Evolutionary conservation across 768 basidiomycete species (phyloP).

Genomic region (Trichaptum fuscoviolaceum): DNA sequence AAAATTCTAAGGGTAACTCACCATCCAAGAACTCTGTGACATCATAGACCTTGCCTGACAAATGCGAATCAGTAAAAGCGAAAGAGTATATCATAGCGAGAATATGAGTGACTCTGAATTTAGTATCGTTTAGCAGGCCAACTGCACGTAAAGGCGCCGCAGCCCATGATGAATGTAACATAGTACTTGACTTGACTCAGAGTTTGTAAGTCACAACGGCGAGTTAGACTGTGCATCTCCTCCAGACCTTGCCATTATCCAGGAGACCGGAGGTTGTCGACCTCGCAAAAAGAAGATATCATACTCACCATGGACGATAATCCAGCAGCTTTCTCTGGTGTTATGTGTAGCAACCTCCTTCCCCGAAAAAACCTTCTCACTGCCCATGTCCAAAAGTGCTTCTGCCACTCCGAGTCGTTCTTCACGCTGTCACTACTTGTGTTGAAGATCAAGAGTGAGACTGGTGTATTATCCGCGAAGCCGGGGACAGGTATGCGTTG

Average conservation of each 20-base stretch:
- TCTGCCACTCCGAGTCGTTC: background rate
- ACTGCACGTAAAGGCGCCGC: background rate
- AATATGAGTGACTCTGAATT: background rate
- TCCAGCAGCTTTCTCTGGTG: conserved; percentile 65
- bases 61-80: background rate
- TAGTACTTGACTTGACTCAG: background rate
- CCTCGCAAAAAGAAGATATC: background rate
- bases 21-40: conserved; percentile 75
- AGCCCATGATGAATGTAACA: background rate
- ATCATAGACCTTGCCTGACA: conserved; percentile 65
- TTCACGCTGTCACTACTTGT: background rate
- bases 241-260: too few relatives aligned
- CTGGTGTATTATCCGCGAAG: background rate
- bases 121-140: background rate
- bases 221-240: background rate
- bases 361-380: conserved; percentile 30
- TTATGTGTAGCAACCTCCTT: conserved; percentile 52
- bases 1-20: conserved; percentile 22
- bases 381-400: background rate
- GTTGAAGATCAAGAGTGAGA: background rate
- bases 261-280: too few relatives aligned
- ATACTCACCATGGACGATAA: conserved; percentile 71
- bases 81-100: background rate
- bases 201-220: background rate
- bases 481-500: background rate